Conservation (phyloP, 2,329 filamentous ascomycete species). For the Colletotrichum coccodes region DNA sequence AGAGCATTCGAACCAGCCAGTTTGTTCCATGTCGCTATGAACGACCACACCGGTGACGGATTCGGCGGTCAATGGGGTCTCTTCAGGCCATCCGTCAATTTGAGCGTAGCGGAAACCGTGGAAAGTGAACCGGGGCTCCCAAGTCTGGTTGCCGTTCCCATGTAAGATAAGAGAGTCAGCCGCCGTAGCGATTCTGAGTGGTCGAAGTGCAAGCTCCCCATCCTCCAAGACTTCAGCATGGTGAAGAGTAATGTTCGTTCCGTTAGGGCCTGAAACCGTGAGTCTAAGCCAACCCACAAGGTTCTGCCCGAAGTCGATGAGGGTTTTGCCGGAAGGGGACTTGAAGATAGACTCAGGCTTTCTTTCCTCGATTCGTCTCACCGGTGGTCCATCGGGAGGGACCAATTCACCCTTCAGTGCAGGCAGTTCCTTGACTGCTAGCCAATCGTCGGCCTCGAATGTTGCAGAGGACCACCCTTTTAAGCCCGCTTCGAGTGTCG, state of each 20-base stretch:
- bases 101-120: conserved; percentile 64
- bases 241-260: conserved; percentile 53
- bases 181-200: conserved; percentile 54
- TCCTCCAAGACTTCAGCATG: conserved; percentile 67
- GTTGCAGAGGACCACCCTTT: conserved; percentile 38
- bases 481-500: conserved; percentile 41
- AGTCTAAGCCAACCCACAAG: conserved; percentile 61
- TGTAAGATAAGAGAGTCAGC: conserved; percentile 50
- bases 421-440: conserved; percentile 41
- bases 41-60: conserved; percentile 47
- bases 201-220: conserved; percentile 51
- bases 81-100: conserved; percentile 53
- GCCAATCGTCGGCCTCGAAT: conserved; percentile 42
- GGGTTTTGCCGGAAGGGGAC: conserved; percentile 52
- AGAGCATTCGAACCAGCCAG: conserved; percentile 62
- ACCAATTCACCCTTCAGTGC: conserved; percentile 46
- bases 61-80: conserved; percentile 34
- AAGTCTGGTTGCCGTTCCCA: conserved; percentile 38
- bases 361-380: conserved; percentile 47
- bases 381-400: conserved; percentile 54
- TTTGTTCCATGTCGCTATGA: conserved; percentile 62
- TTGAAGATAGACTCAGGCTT: conserved; percentile 43
- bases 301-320: conserved; percentile 69
- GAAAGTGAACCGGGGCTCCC: conserved; percentile 61
- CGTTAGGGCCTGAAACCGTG: conserved; percentile 46